phyloP scores from a whole-genome alignment of 148 eudicot species.

The Cornus controversa region DNA sequence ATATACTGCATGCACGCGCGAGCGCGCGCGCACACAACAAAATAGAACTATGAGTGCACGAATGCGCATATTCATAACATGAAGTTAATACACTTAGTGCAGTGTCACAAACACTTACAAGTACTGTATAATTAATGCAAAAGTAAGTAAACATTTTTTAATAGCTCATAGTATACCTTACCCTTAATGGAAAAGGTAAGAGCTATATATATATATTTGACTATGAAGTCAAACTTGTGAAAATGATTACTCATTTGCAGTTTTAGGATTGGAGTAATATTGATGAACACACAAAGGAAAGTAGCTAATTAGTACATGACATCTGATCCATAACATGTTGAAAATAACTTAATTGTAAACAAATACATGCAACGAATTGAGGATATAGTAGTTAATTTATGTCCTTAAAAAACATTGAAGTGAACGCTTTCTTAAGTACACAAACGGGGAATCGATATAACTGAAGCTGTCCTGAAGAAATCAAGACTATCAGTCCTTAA shows the following conservation, averaged over 20 bases:
- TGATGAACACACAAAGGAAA: not conserved
- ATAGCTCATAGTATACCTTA: not conserved
- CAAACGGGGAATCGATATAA: not conserved
- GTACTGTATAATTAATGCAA: too few relatives aligned
- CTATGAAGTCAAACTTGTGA: too few relatives aligned
- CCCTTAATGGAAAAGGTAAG: not conserved
- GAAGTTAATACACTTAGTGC: too few relatives aligned
- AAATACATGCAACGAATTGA: not conserved
- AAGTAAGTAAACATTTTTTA: not conserved
- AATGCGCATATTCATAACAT: too few relatives aligned
- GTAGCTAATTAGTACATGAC: not conserved
- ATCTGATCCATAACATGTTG: not conserved
- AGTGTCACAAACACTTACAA: too few relatives aligned
- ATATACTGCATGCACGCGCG: too few relatives aligned
- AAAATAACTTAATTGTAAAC: not conserved
- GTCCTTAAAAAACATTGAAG: not conserved
- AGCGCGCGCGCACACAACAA: too few relatives aligned
- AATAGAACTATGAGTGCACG: too few relatives aligned
- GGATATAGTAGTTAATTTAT: conserved; percentile 1
- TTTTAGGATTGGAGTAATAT: not conserved
- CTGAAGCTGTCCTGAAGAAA: not conserved
- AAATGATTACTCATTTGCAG: not conserved
- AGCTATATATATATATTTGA: too few relatives aligned
- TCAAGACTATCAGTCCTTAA: conserved; percentile 16
- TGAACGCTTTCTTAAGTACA: not conserved